These are phyloP conservation scores for Phylloporus arenicola DNA, from an alignment of 768 basidiomycete species.

Conservation along the genomic window DNA sequence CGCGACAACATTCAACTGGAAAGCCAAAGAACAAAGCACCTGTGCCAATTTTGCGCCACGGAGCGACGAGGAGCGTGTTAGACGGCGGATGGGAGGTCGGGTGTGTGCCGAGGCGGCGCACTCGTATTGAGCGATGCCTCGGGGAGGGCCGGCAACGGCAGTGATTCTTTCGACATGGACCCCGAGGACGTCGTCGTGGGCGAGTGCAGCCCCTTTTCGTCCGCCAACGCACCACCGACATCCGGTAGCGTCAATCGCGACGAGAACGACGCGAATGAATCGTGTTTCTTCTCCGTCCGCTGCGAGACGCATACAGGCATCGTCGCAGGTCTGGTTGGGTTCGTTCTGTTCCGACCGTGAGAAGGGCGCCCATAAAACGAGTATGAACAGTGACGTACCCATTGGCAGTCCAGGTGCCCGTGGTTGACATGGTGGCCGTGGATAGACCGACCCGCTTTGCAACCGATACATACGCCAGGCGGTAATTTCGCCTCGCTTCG, in stretches of 20 bases:
- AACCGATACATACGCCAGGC: slow-evolving; percentile 34
- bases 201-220: slow-evolving; percentile 16
- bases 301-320: slow-evolving; percentile 45
- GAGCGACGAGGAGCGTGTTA: neutral
- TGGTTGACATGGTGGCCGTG: slow-evolving; percentile 21
- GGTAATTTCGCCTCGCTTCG: slow-evolving; percentile 58
- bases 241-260: slow-evolving; percentile 40
- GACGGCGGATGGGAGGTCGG: slow-evolving; percentile 17
- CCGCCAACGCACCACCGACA: slow-evolving; percentile 32
- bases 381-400: slow-evolving; percentile 20
- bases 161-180: slow-evolving; percentile 26
- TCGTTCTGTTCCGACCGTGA: slow-evolving; percentile 14
- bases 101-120: slow-evolving; percentile 21
- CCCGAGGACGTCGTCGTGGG: slow-evolving; percentile 17
- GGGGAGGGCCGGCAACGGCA: slow-evolving; percentile 18
- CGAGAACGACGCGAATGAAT: slow-evolving; percentile 46
- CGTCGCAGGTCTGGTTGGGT: slow-evolving; percentile 17
- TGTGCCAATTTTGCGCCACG: neutral
- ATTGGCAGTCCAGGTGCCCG: slow-evolving; percentile 20
- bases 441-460: slow-evolving; percentile 32
- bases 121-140: slow-evolving; percentile 10
- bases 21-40: neutral
- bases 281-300: slow-evolving; percentile 42
- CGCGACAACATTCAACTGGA: neutral
- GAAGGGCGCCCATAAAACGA: neutral